Base-by-base conservation (phyloP, 306 rosid genomes). In the Fragaria ananassa region DNA sequence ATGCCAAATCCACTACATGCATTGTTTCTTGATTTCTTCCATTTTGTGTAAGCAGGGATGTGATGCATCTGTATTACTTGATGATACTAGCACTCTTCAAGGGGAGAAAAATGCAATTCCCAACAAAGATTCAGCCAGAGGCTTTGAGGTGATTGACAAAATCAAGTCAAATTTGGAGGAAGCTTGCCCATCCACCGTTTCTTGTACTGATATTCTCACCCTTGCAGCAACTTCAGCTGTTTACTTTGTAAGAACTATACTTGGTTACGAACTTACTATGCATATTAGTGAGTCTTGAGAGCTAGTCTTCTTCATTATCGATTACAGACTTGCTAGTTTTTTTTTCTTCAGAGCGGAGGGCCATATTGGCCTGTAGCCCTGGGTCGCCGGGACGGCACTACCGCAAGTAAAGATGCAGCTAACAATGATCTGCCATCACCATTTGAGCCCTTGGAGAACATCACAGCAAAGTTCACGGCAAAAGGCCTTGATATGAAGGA, bases 161-260 rank as follows among this genome's bases (percentile, higher is more conserved):
- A 95, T 95, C 53, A 95, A 95, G 66, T 78, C 97, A 76, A 78
- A 42, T 10, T 66, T 95, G 69, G 96, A 92, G 86, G 82, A 76
- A 54, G 91, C 85, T 50, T 95, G 99, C 76, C 99, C 99, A 69
- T 85, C 87, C 58, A 86, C 86, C 5, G 99, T 90, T 53, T 95
- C 99, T 70, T 95, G 99, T 62, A 83, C 96, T 66, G 99, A 92
- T 84, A 81, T 92, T 68, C 68, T 92, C 27, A 68, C 99, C 75
- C 91, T 95, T 17, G 97, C 89, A 5, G 87, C 96, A 1, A 92
- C 97, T 85, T 92, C 93, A 58, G 93, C 97, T 54, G 90, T 92
- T 69, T 87, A 35, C 81, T 80, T 89, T 60, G 99, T 92, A 88
- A 92, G 92, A n/a, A 67, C 10, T 41, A 10, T 1, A 23, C 63